Conservation (phyloP, 2,329 filamentous ascomycete genomes). For the Zasmidium citrigriseum region DNA sequence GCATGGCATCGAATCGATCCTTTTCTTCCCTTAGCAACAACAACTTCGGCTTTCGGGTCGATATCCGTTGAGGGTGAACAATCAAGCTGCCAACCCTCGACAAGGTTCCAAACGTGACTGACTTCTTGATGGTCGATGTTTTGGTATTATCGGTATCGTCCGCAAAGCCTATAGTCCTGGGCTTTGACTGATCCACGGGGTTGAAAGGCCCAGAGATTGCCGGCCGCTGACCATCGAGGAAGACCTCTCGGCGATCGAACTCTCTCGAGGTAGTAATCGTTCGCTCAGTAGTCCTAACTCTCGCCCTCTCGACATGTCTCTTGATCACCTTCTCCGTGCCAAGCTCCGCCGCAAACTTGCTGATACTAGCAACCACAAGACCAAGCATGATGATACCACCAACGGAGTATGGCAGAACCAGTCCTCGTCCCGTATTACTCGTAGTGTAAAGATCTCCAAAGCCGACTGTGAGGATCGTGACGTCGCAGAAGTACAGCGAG, state of each 20-base stretch:
- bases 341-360: constrained; percentile 63
- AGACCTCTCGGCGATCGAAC: constrained; percentile 33
- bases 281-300: constrained; percentile 55
- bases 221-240: constrained; percentile 3
- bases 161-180: constrained; percentile 17
- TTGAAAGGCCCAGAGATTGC: constrained; percentile 18
- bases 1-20: constrained; percentile 56
- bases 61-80: constrained; percentile 13
- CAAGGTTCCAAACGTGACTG: constrained; percentile 13
- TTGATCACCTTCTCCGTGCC: constrained; percentile 63
- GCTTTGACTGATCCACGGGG: constrained; percentile 8
- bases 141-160: constrained; percentile 6
- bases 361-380: constrained; percentile 79
- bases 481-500: constrained; percentile 66
- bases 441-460: constrained; percentile 63
- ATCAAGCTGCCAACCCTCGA: constrained; percentile 22
- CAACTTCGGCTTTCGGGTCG: constrained; percentile 45
- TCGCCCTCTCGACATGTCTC: constrained; percentile 57
- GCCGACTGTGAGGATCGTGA: constrained; percentile 63
- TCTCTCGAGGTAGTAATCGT: constrained; percentile 57
- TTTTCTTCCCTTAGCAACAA: constrained; percentile 57
- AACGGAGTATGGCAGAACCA: constrained; percentile 82
- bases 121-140: not conserved
- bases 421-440: constrained; percentile 61
- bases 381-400: constrained; percentile 82